Conservation (phyloP, 2,329 filamentous ascomycete genomes). For the Aureobasidium sp. region DNA sequence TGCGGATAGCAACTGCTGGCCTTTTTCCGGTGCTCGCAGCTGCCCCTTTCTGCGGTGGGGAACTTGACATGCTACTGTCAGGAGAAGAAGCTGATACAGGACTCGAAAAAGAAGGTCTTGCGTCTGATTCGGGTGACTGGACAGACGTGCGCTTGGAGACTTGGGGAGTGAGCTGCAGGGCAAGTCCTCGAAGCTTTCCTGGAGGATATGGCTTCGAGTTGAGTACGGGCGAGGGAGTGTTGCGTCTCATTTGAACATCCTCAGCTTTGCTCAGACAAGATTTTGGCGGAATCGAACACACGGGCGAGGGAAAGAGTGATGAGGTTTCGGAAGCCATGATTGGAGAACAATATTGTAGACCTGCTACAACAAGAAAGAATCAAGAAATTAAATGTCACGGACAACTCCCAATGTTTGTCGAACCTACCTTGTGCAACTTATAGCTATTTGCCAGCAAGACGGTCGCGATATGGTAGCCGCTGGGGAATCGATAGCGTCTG, state of each 20-base stretch:
- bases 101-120: neutral
- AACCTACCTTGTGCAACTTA: neutral
- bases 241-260: neutral
- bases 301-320: conserved; percentile 9
- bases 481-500: conserved; percentile 4
- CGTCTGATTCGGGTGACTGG: neutral
- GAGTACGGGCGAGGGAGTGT: neutral
- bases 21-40: neutral
- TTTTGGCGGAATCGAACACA: neutral
- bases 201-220: neutral
- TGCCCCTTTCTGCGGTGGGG: neutral
- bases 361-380: neutral
- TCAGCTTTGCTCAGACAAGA: conserved; percentile 10
- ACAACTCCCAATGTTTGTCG: neutral
- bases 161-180: neutral
- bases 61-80: neutral
- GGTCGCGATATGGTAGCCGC: neutral
- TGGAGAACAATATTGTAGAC: neutral
- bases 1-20: neutral
- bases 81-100: neutral
- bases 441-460: neutral
- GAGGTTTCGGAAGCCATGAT: conserved; percentile 6
- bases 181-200: neutral
- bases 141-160: neutral
- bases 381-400: neutral